Evolutionary conservation across 257 asterid genomes (phyloP).

Genomic region (Capsicum chinense): DNA sequence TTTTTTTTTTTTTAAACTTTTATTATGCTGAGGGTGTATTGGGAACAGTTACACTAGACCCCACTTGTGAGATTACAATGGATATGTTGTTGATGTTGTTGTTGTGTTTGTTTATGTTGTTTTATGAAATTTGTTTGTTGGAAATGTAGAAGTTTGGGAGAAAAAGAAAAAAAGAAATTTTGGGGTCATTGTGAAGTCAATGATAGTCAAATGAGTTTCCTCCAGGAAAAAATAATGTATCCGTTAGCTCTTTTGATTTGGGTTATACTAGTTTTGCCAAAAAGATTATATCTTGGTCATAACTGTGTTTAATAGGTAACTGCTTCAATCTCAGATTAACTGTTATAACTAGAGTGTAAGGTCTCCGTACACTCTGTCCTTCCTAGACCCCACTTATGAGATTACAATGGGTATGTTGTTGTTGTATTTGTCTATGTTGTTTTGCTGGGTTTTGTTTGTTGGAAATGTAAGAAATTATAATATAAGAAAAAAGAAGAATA

Average conservation of each 20-base stretch:
- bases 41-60: too few relatives aligned
- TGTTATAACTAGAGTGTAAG: too few relatives aligned
- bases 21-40: too few relatives aligned
- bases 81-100: neutral
- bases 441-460: neutral
- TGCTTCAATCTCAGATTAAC: too few relatives aligned
- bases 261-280: too few relatives aligned
- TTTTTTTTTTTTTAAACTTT: neutral
- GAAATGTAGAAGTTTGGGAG: neutral
- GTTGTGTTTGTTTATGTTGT: neutral
- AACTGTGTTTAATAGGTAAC: too few relatives aligned
- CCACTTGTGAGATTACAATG: neutral
- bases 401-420: too few relatives aligned
- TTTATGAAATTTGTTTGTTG: neutral
- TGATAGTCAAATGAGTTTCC: slow-evolving; percentile 3
- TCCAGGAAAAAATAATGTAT: neutral
- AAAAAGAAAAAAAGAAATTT: neutral
- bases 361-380: too few relatives aligned
- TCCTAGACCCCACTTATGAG: too few relatives aligned
- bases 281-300: too few relatives aligned
- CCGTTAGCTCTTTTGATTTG: too few relatives aligned
- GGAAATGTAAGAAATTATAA: neutral
- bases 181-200: slow-evolving; percentile 2
- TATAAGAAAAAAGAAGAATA: neutral
- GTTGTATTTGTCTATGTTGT: neutral